These are phyloP conservation scores for Lactarius tabidus DNA, from an alignment of 768 basidiomycete species.

Conservation along the genomic window DNA sequence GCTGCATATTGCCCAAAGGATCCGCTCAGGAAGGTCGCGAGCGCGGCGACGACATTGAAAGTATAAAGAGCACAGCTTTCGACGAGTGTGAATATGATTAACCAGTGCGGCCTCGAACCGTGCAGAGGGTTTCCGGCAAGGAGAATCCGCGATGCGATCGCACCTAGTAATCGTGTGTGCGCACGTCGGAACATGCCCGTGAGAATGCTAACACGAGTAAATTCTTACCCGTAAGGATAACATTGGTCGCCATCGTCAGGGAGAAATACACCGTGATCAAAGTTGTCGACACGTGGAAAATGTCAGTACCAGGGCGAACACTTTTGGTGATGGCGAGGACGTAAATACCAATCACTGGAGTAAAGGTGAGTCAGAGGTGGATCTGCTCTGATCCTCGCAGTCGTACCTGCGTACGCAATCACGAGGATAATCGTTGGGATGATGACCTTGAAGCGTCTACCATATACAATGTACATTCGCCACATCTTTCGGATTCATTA, in stretches of 20 bases:
- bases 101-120: neutral
- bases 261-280: conserved; percentile 9
- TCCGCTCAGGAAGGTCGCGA: neutral
- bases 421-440: neutral
- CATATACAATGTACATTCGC: conserved; percentile 9
- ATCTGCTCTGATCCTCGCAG: neutral
- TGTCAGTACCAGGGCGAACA: neutral
- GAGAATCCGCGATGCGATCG: conserved; percentile 5
- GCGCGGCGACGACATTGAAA: neutral
- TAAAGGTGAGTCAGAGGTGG: neutral
- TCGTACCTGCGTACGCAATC: conserved; percentile 6
- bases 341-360: neutral
- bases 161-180: neutral
- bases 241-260: neutral
- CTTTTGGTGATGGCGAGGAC: neutral
- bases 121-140: neutral
- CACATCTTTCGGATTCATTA: conserved; percentile 8
- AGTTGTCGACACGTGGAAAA: neutral
- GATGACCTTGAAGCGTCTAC: neutral
- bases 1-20: neutral
- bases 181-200: neutral
- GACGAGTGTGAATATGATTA: neutral
- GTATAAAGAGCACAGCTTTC: conserved; percentile 16
- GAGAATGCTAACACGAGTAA: neutral
- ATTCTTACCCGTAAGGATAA: conserved; percentile 7